phyloP scores from a whole-genome alignment of 164 flowering plant species.

The Aristolochia contorta region DNA sequence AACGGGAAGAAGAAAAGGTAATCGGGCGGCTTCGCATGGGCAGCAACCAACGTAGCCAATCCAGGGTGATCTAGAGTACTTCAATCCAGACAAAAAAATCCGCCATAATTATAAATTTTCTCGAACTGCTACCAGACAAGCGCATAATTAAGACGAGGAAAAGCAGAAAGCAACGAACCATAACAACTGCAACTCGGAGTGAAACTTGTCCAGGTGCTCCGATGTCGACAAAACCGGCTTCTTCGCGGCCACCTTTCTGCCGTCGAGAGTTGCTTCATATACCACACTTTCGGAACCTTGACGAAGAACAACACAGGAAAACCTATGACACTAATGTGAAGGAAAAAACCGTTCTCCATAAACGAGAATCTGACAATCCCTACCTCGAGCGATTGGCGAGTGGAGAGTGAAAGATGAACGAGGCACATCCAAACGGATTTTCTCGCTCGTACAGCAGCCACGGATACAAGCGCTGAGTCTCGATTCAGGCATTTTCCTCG shows the following conservation, averaged over 20 bases:
- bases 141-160: not conserved
- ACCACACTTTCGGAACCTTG: slow-evolving; percentile 88
- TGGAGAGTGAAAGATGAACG: slow-evolving; percentile 56
- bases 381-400: slow-evolving; percentile 76
- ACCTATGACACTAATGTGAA: not conserved
- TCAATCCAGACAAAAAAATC: slow-evolving; percentile 3
- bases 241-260: slow-evolving; percentile 65
- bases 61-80: slow-evolving; percentile 83
- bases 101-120: not conserved
- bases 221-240: slow-evolving; percentile 78
- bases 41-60: slow-evolving; percentile 63
- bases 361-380: not conserved
- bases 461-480: slow-evolving; percentile 74
- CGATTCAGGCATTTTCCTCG: slow-evolving; percentile 39
- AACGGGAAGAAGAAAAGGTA: slow-evolving; percentile 76
- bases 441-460: slow-evolving; percentile 75
- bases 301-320: not conserved
- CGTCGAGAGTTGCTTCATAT: slow-evolving; percentile 57
- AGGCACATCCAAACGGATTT: slow-evolving; percentile 69
- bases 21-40: slow-evolving; percentile 85
- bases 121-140: not conserved
- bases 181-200: slow-evolving; percentile 63
- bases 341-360: not conserved
- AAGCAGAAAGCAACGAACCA: slow-evolving; percentile 31
- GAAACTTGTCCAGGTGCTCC: slow-evolving; percentile 63